Evolutionary conservation across 257 asterid genomes (phyloP).

Genomic region (Marsdenia floribunda): DNA sequence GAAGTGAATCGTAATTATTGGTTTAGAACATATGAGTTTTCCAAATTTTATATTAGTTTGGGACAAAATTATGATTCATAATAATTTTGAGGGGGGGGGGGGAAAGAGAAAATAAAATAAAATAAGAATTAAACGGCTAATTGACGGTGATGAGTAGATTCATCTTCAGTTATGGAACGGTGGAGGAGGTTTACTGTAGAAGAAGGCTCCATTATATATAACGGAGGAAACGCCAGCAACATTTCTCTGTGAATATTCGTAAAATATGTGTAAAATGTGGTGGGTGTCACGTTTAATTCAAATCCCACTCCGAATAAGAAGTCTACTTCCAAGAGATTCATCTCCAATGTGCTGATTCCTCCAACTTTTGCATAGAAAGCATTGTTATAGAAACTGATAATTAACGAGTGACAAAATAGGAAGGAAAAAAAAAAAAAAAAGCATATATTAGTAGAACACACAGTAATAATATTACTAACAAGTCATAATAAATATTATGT

Average conservation of each 20-base stretch:
- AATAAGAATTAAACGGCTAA: slow-evolving; percentile 24
- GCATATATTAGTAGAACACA: not conserved
- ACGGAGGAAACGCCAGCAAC: slow-evolving; percentile 34
- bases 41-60: no score
- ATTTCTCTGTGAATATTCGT: slow-evolving; percentile 37
- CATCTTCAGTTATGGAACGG: slow-evolving; percentile 34
- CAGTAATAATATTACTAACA: no score
- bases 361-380: slow-evolving; percentile 64
- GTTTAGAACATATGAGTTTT: no score
- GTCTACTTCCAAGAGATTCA: slow-evolving; percentile 66
- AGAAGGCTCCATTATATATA: slow-evolving; percentile 16
- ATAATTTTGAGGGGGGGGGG: no score
- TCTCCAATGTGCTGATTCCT: slow-evolving; percentile 56
- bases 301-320: slow-evolving; percentile 63
- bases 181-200: slow-evolving; percentile 25
- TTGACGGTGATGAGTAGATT: slow-evolving; percentile 43
- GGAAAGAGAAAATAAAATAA: no score
- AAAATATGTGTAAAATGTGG: slow-evolving; percentile 44
- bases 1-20: not conserved
- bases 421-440: not conserved
- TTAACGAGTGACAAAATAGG: no score
- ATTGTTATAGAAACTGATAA: slow-evolving; percentile 61
- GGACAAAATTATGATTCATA: not conserved
- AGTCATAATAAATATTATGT: no score
- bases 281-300: slow-evolving; percentile 47